These are phyloP conservation scores for Fibroporia radiculosa DNA, from an alignment of 768 basidiomycete genomes.

Conservation along the genomic window DNA sequence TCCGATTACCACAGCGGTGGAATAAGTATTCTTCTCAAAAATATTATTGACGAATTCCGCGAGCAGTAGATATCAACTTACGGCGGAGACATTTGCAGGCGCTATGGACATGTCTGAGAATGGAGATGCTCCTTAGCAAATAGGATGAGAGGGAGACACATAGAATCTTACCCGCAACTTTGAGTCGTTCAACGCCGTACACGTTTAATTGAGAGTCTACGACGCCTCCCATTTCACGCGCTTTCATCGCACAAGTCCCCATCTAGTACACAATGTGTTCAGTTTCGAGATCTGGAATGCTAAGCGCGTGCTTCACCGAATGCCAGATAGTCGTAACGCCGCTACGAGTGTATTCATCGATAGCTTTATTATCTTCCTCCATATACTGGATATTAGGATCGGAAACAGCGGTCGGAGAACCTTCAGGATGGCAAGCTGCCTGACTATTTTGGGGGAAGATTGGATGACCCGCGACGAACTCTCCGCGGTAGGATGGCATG, in stretches of 20 bases:
- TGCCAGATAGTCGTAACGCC: slow-evolving; percentile 16
- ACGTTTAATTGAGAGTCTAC: slow-evolving; percentile 54
- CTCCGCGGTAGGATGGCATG: slow-evolving; percentile 34
- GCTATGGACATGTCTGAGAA: slow-evolving; percentile 33
- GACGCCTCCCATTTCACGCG: slow-evolving; percentile 47
- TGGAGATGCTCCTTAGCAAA: too few species aligned
- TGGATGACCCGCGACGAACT: slow-evolving; percentile 21
- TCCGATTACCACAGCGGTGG: slow-evolving; percentile 8
- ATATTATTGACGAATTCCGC: too few species aligned
- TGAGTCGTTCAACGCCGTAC: slow-evolving; percentile 48
- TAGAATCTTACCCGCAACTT: slow-evolving; percentile 22
- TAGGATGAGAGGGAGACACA: background rate
- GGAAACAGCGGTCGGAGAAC: slow-evolving; percentile 18
- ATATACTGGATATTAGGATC: slow-evolving; percentile 24
- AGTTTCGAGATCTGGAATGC: too few species aligned
- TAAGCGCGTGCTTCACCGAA: too few species aligned
- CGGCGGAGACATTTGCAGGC: slow-evolving; percentile 29
- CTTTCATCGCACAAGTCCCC: slow-evolving; percentile 64
- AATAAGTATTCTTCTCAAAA: slow-evolving; percentile 8
- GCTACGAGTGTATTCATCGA: slow-evolving; percentile 20
- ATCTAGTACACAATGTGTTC: slow-evolving; percentile 32
- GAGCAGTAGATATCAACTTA: too few species aligned
- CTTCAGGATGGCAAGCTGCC: slow-evolving; percentile 15
- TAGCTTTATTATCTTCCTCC: slow-evolving; percentile 25
- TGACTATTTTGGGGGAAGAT: slow-evolving; percentile 21